Percentiles rank a stretch among this genome's conserved stretches.
These are phyloP conservation scores for Aphanomyces stellatus DNA, from an alignment of 352 stramenopile genomes.

Conservation along the genomic window DNA sequence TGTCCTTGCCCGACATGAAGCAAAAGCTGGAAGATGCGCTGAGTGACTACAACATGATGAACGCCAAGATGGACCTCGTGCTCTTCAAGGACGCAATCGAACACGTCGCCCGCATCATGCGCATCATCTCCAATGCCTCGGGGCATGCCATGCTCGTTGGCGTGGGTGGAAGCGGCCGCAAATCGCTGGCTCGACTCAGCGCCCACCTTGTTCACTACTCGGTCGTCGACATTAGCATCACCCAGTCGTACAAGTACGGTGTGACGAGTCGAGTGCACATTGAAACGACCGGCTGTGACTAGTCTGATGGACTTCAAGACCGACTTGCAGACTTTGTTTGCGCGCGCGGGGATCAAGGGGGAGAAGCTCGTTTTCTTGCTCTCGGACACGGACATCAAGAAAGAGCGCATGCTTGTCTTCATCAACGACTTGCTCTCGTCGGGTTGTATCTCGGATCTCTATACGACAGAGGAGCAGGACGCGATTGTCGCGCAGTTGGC, in stretches of 20 bases:
- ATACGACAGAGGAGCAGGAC: constrained; percentile 85
- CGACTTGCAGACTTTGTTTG: constrained; percentile 88
- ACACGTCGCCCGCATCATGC: constrained; percentile 89
- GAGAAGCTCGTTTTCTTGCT: constrained; percentile 89
- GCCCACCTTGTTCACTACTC: constrained; percentile 88
- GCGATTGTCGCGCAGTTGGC: constrained; percentile 83
- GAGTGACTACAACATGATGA: constrained; percentile 89
- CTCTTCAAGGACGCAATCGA: constrained; percentile 95
- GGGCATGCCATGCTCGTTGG: constrained; percentile 92
- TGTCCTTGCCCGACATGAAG: constrained; percentile 51
- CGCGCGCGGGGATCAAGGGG: constrained; percentile 88
- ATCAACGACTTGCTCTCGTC: constrained; percentile 91
- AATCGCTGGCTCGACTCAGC: constrained; percentile 86
- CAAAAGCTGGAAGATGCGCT: constrained; percentile 83
- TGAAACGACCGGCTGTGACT: too few relatives aligned
- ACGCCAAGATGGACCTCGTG: constrained; percentile 92
- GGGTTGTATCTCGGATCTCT: constrained; percentile 90
- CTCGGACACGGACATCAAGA: constrained; percentile 90
- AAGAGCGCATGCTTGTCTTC: constrained; percentile 92
- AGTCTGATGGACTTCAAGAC: constrained; percentile 90
- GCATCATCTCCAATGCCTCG: constrained; percentile 91
- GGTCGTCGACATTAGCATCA: constrained; percentile 87
- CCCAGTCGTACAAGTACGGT: constrained; percentile 71
- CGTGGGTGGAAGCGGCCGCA: constrained; percentile 90
- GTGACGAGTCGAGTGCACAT: not conserved